Percentiles rank a stretch among this genome's conserved stretches.
phyloP scores from a whole-genome alignment of 306 rosid species.

The Erythrophleum fordii region DNA sequence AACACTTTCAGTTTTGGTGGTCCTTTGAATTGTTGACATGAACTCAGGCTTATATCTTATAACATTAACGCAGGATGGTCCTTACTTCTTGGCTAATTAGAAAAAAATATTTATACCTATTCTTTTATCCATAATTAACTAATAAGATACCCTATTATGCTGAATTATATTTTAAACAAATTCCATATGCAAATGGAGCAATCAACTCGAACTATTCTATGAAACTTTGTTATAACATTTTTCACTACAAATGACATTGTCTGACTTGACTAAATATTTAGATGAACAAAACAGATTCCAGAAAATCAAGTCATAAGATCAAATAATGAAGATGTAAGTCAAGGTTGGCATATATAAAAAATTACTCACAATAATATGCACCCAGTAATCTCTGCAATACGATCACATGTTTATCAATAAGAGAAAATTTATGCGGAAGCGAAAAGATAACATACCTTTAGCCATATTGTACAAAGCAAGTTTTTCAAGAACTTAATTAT shows the following conservation, averaged over 20 bases:
- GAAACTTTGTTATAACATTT: neutral
- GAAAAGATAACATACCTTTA: too few species aligned
- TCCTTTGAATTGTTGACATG: neutral
- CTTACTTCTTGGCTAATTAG: neutral
- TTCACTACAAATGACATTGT: neutral
- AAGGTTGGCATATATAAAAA: too few species aligned
- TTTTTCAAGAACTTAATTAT: too few species aligned
- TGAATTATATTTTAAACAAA: neutral
- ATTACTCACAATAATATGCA: too few species aligned
- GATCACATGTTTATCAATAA: too few species aligned
- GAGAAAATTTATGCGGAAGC: too few species aligned
- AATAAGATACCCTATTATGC: neutral
- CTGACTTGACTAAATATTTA: neutral
- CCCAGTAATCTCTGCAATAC: too few species aligned
- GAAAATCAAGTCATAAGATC: neutral
- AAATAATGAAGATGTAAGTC: neutral
- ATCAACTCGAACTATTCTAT: neutral
- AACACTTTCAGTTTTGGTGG: neutral
- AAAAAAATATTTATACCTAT: neutral
- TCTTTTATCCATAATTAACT: neutral
- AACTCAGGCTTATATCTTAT: neutral
- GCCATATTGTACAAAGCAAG: too few species aligned
- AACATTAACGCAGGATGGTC: neutral
- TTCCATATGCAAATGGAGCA: neutral
- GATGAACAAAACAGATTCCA: neutral